Conservation (phyloP, 1,284 basidiomycete genomes). For the Flammula alnicola region DNA sequence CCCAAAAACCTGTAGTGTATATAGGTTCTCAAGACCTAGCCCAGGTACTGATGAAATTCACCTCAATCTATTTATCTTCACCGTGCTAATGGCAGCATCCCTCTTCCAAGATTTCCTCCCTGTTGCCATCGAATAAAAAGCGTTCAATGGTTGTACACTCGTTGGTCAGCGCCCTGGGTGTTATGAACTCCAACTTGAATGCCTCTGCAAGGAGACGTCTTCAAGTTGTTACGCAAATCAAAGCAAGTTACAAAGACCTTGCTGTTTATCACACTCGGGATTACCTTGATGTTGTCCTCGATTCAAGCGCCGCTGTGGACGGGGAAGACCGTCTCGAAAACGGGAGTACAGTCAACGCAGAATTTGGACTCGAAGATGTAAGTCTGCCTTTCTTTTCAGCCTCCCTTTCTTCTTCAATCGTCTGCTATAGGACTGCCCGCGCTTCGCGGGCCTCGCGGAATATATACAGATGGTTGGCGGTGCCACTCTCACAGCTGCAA, state of each 20-base stretch:
- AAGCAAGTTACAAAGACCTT: constrained; percentile 56
- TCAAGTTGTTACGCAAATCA: constrained; percentile 54
- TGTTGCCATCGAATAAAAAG: constrained; percentile 81
- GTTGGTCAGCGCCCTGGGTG: constrained; percentile 61
- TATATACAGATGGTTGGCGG: constrained; percentile 81
- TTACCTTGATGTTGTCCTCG: constrained; percentile 60
- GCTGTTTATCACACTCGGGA: constrained; percentile 59
- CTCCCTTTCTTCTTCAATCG: constrained; percentile 1
- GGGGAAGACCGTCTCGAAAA: constrained; percentile 2
- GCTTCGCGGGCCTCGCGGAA: constrained; percentile 68
- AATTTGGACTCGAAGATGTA: constrained; percentile 76
- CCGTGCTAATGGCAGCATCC: too few relatives aligned
- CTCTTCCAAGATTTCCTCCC: constrained; percentile 61
- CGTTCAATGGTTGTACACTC: constrained; percentile 84
- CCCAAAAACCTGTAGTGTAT: constrained; percentile 39
- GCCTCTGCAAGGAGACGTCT: constrained; percentile 37
- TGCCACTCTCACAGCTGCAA: constrained; percentile 75
- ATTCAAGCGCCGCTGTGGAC: constrained; percentile 32
- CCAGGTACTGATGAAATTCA: constrained; percentile 37
- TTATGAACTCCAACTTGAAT: constrained; percentile 51
- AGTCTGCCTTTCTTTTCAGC: constrained; percentile 1
- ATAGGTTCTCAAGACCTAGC: constrained; percentile 62
- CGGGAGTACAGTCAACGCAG: constrained; percentile 28
- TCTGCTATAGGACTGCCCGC: constrained; percentile 74
- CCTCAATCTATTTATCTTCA: not conserved